Evolutionary conservation across 768 basidiomycete genomes (phyloP).

Genomic region (Tylopilus vinaceipallidus): DNA sequence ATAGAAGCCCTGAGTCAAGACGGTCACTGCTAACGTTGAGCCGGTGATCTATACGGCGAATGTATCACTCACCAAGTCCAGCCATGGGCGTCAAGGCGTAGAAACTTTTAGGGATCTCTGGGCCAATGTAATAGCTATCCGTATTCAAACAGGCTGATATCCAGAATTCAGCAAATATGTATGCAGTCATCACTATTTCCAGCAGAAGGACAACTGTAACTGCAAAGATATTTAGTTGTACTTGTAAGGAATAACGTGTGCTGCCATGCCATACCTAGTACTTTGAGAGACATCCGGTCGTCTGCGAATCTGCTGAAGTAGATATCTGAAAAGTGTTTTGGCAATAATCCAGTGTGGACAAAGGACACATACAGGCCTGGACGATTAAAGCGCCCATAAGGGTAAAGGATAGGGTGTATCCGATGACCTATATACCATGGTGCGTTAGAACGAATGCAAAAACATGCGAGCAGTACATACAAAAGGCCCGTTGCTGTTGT

Average conservation of each 20-base stretch:
- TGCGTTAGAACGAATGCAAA: no score
- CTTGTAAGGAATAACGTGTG: neutral
- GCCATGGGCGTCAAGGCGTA: conserved; percentile 2
- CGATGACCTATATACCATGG: no score
- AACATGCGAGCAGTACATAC: no score
- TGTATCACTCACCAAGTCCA: conserved; percentile 14
- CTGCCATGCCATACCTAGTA: neutral
- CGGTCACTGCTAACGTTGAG: neutral
- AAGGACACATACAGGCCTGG: conserved; percentile 6
- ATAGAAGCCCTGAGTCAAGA: no score
- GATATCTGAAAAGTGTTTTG: conserved; percentile 7
- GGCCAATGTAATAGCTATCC: no score
- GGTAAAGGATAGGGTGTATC: conserved; percentile 12
- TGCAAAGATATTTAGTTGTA: neutral
- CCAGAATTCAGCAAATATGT: conserved; percentile 14
- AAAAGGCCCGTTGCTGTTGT: no score
- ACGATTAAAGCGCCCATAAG: conserved; percentile 12
- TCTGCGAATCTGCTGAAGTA: conserved; percentile 19
- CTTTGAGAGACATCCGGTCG: conserved; percentile 14
- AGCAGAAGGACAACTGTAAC: conserved; percentile 9
- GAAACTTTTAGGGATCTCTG: no score
- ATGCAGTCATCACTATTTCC: conserved; percentile 9
- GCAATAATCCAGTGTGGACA: no score
- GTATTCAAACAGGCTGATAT: no score
- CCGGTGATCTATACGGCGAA: no score